Percentiles rank a stretch among this genome's conserved stretches.
These are phyloP conservation scores for Euphorbia pulcherrima DNA, from an alignment of 345 rosid species.

Conservation along the genomic window DNA sequence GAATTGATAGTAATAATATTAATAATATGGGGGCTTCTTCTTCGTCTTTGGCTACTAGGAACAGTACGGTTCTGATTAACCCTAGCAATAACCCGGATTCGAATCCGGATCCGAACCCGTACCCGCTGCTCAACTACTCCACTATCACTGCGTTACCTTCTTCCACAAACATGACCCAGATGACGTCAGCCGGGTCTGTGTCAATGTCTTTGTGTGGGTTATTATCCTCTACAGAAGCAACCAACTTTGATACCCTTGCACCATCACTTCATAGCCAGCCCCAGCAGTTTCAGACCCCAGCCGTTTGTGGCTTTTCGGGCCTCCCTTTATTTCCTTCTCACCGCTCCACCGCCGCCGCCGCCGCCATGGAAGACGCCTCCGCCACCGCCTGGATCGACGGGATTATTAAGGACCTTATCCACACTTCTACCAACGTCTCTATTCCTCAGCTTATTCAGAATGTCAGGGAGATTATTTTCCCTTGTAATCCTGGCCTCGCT, in stretches of 20 bases:
- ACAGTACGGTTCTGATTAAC: not conserved
- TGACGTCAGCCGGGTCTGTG: constrained; percentile 49
- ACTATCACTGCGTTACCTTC: constrained; percentile 30
- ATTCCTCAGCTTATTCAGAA: constrained; percentile 94
- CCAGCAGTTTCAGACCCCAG: constrained; percentile 41
- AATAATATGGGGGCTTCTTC: not conserved
- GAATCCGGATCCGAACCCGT: constrained; percentile 22
- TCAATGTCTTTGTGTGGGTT: constrained; percentile 26
- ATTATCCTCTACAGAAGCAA: constrained; percentile 32
- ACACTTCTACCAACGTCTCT: constrained; percentile 67
- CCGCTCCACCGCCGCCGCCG: not conserved
- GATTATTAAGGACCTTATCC: constrained; percentile 79
- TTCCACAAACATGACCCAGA: constrained; percentile 35
- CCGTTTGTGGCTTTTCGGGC: constrained; percentile 88
- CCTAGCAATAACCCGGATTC: constrained; percentile 23
- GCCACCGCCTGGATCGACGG: constrained; percentile 85
- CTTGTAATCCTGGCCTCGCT: constrained; percentile 90
- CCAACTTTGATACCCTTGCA: constrained; percentile 23
- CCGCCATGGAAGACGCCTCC: constrained; percentile 57
- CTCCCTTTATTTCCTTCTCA: constrained; percentile 80
- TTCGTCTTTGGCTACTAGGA: not conserved
- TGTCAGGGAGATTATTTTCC: constrained; percentile 87
- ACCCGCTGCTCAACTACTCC: constrained; percentile 57
- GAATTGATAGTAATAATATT: not conserved
- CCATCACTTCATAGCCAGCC: constrained; percentile 16